Conservation (phyloP, 2,329 filamentous ascomycete genomes). For the Clathrospora elynae region DNA sequence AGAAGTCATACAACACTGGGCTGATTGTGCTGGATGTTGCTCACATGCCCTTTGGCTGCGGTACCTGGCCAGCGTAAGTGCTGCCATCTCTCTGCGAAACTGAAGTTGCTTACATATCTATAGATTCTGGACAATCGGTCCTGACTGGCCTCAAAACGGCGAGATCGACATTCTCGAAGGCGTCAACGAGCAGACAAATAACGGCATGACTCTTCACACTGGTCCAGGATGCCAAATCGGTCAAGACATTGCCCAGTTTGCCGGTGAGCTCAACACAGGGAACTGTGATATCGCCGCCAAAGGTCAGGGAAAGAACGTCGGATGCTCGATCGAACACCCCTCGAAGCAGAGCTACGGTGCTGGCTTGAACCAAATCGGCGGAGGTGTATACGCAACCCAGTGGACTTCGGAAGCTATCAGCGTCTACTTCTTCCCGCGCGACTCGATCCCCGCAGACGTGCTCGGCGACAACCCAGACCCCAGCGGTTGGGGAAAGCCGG, state of each 20-base stretch:
- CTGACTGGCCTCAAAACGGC: conserved; percentile 46
- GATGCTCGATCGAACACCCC: conserved; percentile 51
- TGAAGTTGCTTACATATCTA: conserved; percentile 13
- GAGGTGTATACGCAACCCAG: conserved; percentile 55
- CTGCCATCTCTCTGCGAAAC: neutral
- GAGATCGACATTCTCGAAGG: conserved; percentile 59
- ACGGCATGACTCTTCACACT: conserved; percentile 57
- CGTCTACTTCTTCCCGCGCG: conserved; percentile 83
- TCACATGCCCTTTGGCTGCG: conserved; percentile 59
- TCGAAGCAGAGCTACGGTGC: conserved; percentile 55
- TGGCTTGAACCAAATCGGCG: conserved; percentile 57
- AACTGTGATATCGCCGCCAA: conserved; percentile 57
- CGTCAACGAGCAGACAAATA: conserved; percentile 51
- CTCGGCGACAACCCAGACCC: conserved; percentile 65
- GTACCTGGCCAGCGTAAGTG: conserved; percentile 57
- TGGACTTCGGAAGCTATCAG: conserved; percentile 75
- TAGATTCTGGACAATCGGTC: conserved; percentile 43
- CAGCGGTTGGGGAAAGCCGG: conserved; percentile 68
- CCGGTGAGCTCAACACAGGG: conserved; percentile 54
- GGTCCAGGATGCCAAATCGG: conserved; percentile 51
- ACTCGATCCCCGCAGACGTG: conserved; percentile 68
- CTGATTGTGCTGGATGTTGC: conserved; percentile 57
- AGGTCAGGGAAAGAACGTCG: conserved; percentile 48
- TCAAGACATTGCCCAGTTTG: conserved; percentile 50
- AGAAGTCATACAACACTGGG: conserved; percentile 54